Base-by-base conservation (phyloP, 345 rosid genomes). In the Brassica nigra region DNA sequence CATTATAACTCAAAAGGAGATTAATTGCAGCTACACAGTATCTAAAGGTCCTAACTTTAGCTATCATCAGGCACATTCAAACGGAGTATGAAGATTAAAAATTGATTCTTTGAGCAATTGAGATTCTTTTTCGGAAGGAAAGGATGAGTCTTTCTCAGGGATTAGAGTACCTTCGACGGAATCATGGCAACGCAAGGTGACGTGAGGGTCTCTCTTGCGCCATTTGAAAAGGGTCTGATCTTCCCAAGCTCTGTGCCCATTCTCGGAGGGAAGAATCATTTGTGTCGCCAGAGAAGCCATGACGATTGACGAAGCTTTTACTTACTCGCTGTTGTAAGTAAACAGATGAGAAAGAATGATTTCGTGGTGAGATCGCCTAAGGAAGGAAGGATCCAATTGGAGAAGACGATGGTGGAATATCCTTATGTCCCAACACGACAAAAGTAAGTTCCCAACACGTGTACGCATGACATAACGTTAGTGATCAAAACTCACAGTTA, bases 151-250 rank as follows among this genome's bases (percentile, higher is more conserved):
- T 52, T 52, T 27, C 0, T 23, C 0, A 33, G 76, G 39, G 29
- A 28, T 68, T 20, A 31, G 6, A 31, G 30, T 27, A 92, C 98
- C 97, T 86, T 91, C 88, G 39, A 91, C 49, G 70, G 98, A 95
- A 20, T 93, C 99, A 79, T 95, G 99, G 84, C 93, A 93, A 70
- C 77, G 97, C 70, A 91, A 82, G 66, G 89, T 86, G 76, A 95
- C 99, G 72, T 95, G 99, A 85, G 94, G 72, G 52, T 95, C 99
- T 82, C 95, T 83, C 85, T 90, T 95, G 61, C 86, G 89, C 97
- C 97, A 91, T 75, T 91, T 93, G 82, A 93, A 80, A 78, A 93
- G 87, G 61, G 90, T 80, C 59, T 78, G 94, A 83, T 95, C 98
- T 79, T 95, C 96, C 98, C 99, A 93, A 5, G 74, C 86, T 68